phyloP scores from a whole-genome alignment of 345 rosid genomes.

The Acer saccharum region DNA sequence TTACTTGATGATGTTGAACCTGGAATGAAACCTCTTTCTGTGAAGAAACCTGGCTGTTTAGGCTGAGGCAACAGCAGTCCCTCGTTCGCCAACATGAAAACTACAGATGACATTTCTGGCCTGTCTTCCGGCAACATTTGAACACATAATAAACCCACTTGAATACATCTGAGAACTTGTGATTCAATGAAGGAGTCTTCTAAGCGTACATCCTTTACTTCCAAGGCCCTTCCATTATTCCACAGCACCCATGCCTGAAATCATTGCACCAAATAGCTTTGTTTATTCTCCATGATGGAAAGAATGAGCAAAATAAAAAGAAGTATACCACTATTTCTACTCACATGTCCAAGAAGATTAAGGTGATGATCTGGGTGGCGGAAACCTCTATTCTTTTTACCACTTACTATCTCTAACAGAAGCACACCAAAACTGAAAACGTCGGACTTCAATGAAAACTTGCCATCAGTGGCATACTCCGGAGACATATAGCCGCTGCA shows the following conservation, averaged over 20 bases:
- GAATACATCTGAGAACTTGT: slow-evolving; percentile 27
- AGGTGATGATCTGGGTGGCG: slow-evolving; percentile 13
- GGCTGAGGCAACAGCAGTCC: slow-evolving; percentile 32
- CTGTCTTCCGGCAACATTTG: slow-evolving; percentile 30
- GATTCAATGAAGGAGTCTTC: slow-evolving; percentile 9
- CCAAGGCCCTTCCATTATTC: slow-evolving; percentile 24
- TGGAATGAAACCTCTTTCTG: neutral
- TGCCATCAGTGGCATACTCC: slow-evolving; percentile 32
- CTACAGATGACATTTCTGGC: slow-evolving; percentile 30
- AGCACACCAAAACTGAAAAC: slow-evolving; percentile 40
- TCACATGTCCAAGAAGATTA: slow-evolving; percentile 35
- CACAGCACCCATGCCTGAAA: slow-evolving; percentile 39
- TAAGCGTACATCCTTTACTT: slow-evolving; percentile 11
- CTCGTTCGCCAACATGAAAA: slow-evolving; percentile 36
- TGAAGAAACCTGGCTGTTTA: slow-evolving; percentile 36
- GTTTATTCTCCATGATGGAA: neutral
- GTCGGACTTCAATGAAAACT: slow-evolving; percentile 29
- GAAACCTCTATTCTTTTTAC: slow-evolving; percentile 36
- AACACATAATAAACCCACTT: slow-evolving; percentile 40
- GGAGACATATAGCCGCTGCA: slow-evolving; percentile 31
- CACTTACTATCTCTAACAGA: slow-evolving; percentile 32
- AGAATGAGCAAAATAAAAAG: neutral
- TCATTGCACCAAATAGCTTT: neutral
- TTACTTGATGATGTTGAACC: neutral
- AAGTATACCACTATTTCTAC: neutral